Evolutionary conservation across 2,329 filamentous ascomycete species (phyloP).

Genomic region (Massarina eburnea): DNA sequence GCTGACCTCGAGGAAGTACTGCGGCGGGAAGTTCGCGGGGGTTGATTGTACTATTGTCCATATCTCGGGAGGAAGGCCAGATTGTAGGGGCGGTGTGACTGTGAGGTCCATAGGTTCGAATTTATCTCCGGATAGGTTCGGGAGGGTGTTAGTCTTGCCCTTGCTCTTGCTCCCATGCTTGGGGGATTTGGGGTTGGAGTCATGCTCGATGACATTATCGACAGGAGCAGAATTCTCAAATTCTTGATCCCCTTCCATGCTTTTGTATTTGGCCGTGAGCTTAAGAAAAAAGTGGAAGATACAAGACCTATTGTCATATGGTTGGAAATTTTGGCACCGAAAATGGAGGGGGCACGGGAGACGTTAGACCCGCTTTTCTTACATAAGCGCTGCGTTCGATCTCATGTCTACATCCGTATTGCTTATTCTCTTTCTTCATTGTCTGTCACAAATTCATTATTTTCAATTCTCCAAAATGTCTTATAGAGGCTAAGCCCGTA

Average conservation of each 20-base stretch:
- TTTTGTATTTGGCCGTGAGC: too few relatives aligned
- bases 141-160: not conserved
- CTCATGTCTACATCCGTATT: too few relatives aligned
- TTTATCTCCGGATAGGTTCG: conserved; percentile 15
- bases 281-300: not conserved
- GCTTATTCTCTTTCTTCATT: too few relatives aligned
- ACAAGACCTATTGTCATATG: not conserved
- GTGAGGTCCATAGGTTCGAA: conserved; percentile 40
- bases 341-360: too few relatives aligned
- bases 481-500: not conserved
- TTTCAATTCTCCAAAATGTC: too few relatives aligned
- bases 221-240: not conserved
- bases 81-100: conserved; percentile 20
- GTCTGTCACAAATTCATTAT: too few relatives aligned
- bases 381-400: too few relatives aligned
- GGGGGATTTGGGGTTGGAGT: not conserved
- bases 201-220: not conserved
- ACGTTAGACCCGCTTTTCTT: too few relatives aligned
- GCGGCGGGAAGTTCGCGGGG: conserved; percentile 64
- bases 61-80: conserved; percentile 34
- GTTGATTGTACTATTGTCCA: conserved; percentile 43
- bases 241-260: too few relatives aligned
- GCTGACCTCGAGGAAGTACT: conserved; percentile 68
- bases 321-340: too few relatives aligned
- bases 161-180: not conserved